These are phyloP conservation scores for Schizonepeta tenuifolia DNA, from an alignment of 257 asterid genomes.

Conservation along the genomic window DNA sequence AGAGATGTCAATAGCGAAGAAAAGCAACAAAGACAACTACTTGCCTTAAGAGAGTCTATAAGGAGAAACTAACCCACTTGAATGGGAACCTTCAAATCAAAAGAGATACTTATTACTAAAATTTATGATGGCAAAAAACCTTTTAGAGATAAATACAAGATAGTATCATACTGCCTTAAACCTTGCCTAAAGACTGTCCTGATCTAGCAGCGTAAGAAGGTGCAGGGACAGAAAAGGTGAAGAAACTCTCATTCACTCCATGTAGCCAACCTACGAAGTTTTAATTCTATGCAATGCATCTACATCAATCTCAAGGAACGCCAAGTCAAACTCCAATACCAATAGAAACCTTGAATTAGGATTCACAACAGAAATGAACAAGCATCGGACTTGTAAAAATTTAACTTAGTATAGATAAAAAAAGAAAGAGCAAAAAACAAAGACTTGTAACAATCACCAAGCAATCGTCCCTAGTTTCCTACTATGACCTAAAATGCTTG, in stretches of 20 bases:
- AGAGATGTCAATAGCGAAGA: background rate
- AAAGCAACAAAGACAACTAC: background rate
- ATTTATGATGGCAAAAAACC: no score
- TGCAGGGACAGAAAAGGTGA: background rate
- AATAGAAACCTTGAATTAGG: background rate
- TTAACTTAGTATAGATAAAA: background rate
- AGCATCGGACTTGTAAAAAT: background rate
- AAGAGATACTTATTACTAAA: background rate
- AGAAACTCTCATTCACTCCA: constrained; percentile 2
- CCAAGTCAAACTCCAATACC: background rate
- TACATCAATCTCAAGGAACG: background rate
- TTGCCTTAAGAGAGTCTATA: background rate
- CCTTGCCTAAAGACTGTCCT: no score
- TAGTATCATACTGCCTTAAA: no score
- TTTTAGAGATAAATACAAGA: no score
- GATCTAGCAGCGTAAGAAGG: background rate
- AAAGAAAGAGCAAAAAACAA: background rate
- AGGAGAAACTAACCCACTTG: background rate
- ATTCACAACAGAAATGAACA: constrained; percentile 2
- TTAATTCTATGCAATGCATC: background rate
- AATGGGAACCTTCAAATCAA: background rate
- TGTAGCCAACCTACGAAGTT: background rate
- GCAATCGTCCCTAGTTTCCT: background rate
- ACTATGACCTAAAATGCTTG: no score
- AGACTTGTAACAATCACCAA: background rate